Conservation (phyloP, 2,329 filamentous ascomycete genomes). For the Nothophoma quercina region DNA sequence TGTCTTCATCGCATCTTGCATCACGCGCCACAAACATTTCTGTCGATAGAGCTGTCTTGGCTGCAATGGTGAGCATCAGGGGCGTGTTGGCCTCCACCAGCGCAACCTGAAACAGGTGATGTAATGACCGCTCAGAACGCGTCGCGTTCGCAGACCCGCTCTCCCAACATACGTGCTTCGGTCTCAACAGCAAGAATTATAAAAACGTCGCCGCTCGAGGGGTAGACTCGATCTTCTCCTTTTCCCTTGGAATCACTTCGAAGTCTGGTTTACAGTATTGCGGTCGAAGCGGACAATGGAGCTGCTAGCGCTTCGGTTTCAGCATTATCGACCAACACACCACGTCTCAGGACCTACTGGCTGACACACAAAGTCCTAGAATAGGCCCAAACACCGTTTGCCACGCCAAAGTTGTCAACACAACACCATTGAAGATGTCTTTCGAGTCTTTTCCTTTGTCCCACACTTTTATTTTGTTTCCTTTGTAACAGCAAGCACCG, state of each 20-base stretch:
- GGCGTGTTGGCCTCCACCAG: conserved; percentile 1
- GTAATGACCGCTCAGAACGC: not conserved
- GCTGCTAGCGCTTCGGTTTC: conserved; percentile 8
- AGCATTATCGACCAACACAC: conserved; percentile 4
- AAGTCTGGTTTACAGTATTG: no score
- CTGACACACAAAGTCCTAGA: conserved; percentile 8
- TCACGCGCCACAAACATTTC: not conserved
- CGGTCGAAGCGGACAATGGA: not conserved
- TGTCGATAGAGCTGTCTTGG: not conserved
- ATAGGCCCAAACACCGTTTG: conserved; percentile 5
- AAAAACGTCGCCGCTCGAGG: not conserved
- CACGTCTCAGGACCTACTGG: conserved; percentile 14
- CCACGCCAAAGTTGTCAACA: conserved; percentile 2
- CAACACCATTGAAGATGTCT: not conserved
- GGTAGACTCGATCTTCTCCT: no score
- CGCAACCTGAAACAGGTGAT: conserved; percentile 13
- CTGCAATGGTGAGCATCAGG: not conserved
- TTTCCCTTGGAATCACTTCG: no score
- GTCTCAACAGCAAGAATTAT: not conserved
- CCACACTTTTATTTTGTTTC: not conserved
- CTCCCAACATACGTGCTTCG: not conserved
- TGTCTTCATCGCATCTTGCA: not conserved
- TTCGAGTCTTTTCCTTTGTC: not conserved
- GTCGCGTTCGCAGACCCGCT: not conserved
- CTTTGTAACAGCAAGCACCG: conserved; percentile 2